A percentile compares a stretch with the other conserved stretches of the same genome.
These are phyloP conservation scores for Onygena corvina DNA, from an alignment of 2,329 filamentous ascomycete species.

Conservation along the genomic window DNA sequence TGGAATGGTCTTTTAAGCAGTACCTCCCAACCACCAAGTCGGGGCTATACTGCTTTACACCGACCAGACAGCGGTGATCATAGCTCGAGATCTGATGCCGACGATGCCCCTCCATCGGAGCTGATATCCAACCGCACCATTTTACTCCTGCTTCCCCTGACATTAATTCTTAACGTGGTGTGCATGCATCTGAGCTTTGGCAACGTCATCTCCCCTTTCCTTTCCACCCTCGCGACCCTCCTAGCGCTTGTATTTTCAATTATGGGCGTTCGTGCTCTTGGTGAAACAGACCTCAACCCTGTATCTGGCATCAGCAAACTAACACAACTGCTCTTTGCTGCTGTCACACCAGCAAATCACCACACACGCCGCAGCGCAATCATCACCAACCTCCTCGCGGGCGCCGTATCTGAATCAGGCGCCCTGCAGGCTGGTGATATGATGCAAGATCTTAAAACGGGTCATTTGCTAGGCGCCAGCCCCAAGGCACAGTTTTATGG, in stretches of 20 bases:
- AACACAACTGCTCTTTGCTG: conserved; percentile 86
- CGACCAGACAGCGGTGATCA: conserved; percentile 16
- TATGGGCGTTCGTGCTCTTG: conserved; percentile 53
- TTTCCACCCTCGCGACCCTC: conserved; percentile 65
- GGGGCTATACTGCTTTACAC: conserved; percentile 15
- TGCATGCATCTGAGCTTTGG: conserved; percentile 79
- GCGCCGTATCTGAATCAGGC: conserved; percentile 72
- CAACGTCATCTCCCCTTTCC: conserved; percentile 62
- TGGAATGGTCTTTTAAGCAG: conserved; percentile 17
- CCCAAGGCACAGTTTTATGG: conserved; percentile 95
- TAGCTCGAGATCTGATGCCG: conserved; percentile 42
- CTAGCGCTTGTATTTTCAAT: conserved; percentile 61
- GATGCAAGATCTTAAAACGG: conserved; percentile 94
- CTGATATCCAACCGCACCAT: conserved; percentile 64
- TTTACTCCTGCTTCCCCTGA: conserved; percentile 59
- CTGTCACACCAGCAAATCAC: conserved; percentile 69
- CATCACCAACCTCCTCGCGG: conserved; percentile 89
- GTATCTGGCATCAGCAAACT: conserved; percentile 95
- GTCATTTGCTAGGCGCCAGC: conserved; percentile 79
- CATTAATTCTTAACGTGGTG: conserved; percentile 64
- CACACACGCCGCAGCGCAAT: conserved; percentile 68
- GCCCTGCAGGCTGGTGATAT: conserved; percentile 91
- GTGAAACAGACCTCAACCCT: conserved; percentile 87
- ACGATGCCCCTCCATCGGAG: conserved; percentile 74
- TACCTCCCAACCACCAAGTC: neutral